Evolutionary conservation across 1,139 yeast species (phyloP).

Genomic region (Zygoascus sp.): DNA sequence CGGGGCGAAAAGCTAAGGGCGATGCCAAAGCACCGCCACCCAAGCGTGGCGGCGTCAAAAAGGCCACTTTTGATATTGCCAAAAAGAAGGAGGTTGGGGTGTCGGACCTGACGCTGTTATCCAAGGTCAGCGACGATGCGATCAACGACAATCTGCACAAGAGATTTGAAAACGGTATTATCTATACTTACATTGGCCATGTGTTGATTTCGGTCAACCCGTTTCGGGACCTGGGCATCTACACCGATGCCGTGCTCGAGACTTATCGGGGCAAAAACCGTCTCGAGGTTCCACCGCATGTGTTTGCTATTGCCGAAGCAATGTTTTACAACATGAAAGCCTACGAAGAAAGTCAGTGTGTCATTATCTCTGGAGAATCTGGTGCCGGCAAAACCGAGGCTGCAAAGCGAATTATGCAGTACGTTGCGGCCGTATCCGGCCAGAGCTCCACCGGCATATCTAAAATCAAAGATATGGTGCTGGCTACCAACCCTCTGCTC

Average conservation of each 20-base stretch:
- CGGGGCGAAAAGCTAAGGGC: constrained; percentile 60
- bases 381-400: constrained; percentile 99
- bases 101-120: constrained; percentile 82
- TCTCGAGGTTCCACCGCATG: constrained; percentile 96
- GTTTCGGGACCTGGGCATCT: constrained; percentile 91
- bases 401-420: constrained; percentile 97
- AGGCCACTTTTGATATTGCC: constrained; percentile 84
- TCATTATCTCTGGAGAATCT: constrained; percentile 95
- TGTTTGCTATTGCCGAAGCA: constrained; percentile 94
- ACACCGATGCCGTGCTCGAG: constrained; percentile 69
- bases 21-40: constrained; percentile 45
- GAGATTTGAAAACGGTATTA: constrained; percentile 82
- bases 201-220: constrained; percentile 90
- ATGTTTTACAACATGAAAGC: constrained; percentile 96
- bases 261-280: constrained; percentile 88
- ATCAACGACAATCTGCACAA: constrained; percentile 89
- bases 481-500: constrained; percentile 93
- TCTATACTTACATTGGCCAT: constrained; percentile 51
- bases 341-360: constrained; percentile 94
- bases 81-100: constrained; percentile 97
- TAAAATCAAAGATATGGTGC: constrained; percentile 91
- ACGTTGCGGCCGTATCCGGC: constrained; percentile 83
- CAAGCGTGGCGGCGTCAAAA: constrained; percentile 59
- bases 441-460: constrained; percentile 59
- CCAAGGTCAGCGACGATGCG: constrained; percentile 85